These are phyloP conservation scores for Cylindrotheca fusiformis DNA, from an alignment of 108 stramenopile species.

Conservation along the genomic window DNA sequence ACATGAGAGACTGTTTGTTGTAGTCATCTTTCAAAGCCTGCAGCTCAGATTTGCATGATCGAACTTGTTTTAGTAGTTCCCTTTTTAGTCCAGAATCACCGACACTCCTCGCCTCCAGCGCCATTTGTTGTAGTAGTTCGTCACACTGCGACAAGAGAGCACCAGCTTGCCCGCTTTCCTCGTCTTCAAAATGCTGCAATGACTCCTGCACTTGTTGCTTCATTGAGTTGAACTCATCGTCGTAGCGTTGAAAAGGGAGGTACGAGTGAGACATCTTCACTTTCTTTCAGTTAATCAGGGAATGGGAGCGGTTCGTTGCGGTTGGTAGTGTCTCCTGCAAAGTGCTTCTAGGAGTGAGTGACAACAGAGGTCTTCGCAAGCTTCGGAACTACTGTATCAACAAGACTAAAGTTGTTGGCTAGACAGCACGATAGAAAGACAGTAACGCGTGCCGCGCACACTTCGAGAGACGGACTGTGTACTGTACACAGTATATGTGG, in stretches of 20 bases:
- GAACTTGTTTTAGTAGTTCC: conserved; percentile 72
- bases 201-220: conserved; percentile 72
- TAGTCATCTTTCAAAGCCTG: conserved; percentile 49
- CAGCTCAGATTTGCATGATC: conserved; percentile 42
- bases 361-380: too few species aligned
- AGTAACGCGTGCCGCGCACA: too few species aligned
- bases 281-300: too few species aligned
- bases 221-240: conserved; percentile 90
- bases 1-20: conserved; percentile 35
- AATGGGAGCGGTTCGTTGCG: too few species aligned
- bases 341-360: too few species aligned
- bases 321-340: too few species aligned
- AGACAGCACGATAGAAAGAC: too few species aligned
- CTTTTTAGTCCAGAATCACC: conserved; percentile 64
- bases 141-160: conserved; percentile 84
- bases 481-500: too few species aligned
- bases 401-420: too few species aligned
- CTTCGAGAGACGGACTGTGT: too few species aligned
- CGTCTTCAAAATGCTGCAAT: conserved; percentile 26
- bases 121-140: conserved; percentile 95
- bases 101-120: conserved; percentile 85
- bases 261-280: conserved; percentile 26
- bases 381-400: too few species aligned
- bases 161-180: conserved; percentile 37
- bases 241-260: conserved; percentile 87